These are phyloP conservation scores for Cyanidium caldarium DNA, from an alignment of 23 red algal species.

Conservation along the genomic window DNA sequence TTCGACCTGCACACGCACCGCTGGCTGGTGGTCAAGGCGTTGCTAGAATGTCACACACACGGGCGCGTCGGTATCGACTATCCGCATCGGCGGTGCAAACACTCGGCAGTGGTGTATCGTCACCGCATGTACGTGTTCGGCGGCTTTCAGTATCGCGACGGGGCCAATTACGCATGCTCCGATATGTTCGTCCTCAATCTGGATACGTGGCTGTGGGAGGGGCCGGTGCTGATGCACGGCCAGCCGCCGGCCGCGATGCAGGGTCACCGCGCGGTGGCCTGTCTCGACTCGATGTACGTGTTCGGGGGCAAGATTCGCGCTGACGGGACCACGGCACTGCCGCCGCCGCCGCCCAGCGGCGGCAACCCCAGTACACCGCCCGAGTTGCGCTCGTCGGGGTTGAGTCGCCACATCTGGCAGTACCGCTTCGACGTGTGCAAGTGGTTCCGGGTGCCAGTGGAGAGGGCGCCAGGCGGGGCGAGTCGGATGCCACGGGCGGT, in stretches of 20 bases:
- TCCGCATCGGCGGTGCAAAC: slow-evolving; percentile 87
- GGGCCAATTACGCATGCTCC: slow-evolving; percentile 69
- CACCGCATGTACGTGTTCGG: slow-evolving; percentile 69
- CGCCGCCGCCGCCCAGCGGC: neutral
- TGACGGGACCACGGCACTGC: neutral
- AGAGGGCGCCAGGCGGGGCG: too few species aligned
- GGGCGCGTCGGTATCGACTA: neutral
- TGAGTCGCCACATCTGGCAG: slow-evolving; percentile 44
- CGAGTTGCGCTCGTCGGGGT: slow-evolving; percentile 35
- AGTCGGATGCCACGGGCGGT: too few species aligned
- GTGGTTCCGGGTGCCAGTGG: slow-evolving; percentile 48
- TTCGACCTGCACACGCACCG: slow-evolving; percentile 29
- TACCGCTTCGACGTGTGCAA: slow-evolving; percentile 59
- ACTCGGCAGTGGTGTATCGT: slow-evolving; percentile 69
- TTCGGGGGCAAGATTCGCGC: slow-evolving; percentile 87
- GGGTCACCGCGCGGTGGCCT: slow-evolving; percentile 75
- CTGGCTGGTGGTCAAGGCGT: slow-evolving; percentile 29
- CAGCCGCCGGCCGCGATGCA: slow-evolving; percentile 63
- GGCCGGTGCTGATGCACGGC: slow-evolving; percentile 20
- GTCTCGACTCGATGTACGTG: slow-evolving; percentile 71
- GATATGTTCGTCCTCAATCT: slow-evolving; percentile 73
- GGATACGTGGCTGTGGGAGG: slow-evolving; percentile 35
- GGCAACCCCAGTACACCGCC: too few species aligned
- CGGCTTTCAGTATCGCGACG: slow-evolving; percentile 83
- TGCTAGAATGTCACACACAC: neutral